These are phyloP conservation scores for Citrus sinensis DNA, from an alignment of 345 rosid genomes.

Conservation along the genomic window DVS_A1.0 CM039163.1:3401501-3402000, in stretches of 20 bases:
- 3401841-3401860: conserved; percentile 89
- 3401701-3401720: too few species aligned
- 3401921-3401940: conserved; percentile 50
- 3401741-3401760: too few species aligned
- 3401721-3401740: too few species aligned
- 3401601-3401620: conserved; percentile 57
- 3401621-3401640: conserved; percentile 91
- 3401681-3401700: background rate
- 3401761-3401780: too few species aligned
- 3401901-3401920: conserved; percentile 86
- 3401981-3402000: background rate
- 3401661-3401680: conserved; percentile 67
- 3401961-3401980: background rate
- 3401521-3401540: conserved; percentile 63
- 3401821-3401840: background rate
- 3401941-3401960: background rate
- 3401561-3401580: conserved; percentile 93
- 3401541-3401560: conserved; percentile 57
- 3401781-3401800: too few species aligned
- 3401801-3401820: background rate
- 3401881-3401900: conserved; percentile 87
- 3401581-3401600: conserved; percentile 87
- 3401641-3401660: conserved; percentile 70
- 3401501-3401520: conserved; percentile 36
- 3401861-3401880: conserved; percentile 91